phyloP scores from a whole-genome alignment of 2,329 filamentous ascomycete genomes.

The Paracoccidioides brasiliensis region DNA sequence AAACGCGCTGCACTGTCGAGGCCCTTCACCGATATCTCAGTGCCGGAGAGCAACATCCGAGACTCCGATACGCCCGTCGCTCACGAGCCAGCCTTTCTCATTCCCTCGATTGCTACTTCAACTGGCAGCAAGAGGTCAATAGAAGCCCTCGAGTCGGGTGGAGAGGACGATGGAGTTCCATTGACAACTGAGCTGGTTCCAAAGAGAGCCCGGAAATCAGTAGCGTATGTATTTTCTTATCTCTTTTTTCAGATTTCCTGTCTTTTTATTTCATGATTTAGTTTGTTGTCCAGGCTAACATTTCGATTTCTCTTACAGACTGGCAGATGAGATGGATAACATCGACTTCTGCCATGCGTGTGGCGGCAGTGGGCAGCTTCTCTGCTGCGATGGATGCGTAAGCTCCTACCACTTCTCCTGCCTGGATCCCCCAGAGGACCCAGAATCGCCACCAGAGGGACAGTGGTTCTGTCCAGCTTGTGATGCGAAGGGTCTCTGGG shows the following conservation, averaged over 20 bases:
- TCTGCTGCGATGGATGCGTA: slow-evolving; percentile 88
- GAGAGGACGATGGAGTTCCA: slow-evolving; percentile 5
- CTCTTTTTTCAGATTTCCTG: background rate
- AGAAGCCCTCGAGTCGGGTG: background rate
- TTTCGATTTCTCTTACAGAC: background rate
- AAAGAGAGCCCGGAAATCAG: background rate
- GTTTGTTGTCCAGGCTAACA: background rate
- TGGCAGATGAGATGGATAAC: slow-evolving; percentile 44
- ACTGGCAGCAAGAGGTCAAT: background rate
- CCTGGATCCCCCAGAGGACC: slow-evolving; percentile 64
- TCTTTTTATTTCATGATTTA: background rate
- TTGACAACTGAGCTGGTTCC: background rate
- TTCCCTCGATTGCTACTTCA: background rate
- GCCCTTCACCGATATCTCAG: background rate
- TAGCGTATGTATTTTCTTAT: background rate
- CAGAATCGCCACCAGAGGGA: slow-evolving; percentile 52
- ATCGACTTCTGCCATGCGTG: slow-evolving; percentile 86
- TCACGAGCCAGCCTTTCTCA: background rate
- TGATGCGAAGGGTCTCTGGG: slow-evolving; percentile 44
- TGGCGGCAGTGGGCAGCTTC: slow-evolving; percentile 65
- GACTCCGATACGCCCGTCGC: background rate
- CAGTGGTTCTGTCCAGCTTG: slow-evolving; percentile 67
- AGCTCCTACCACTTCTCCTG: slow-evolving; percentile 85
- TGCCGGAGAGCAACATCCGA: background rate
- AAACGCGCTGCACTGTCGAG: slow-evolving; percentile 15